Percentiles rank a stretch among this genome's conserved stretches.
Evolutionary conservation across 2,329 filamentous ascomycete genomes (phyloP).

Genomic region (Samsoniella hepiali): DNA sequence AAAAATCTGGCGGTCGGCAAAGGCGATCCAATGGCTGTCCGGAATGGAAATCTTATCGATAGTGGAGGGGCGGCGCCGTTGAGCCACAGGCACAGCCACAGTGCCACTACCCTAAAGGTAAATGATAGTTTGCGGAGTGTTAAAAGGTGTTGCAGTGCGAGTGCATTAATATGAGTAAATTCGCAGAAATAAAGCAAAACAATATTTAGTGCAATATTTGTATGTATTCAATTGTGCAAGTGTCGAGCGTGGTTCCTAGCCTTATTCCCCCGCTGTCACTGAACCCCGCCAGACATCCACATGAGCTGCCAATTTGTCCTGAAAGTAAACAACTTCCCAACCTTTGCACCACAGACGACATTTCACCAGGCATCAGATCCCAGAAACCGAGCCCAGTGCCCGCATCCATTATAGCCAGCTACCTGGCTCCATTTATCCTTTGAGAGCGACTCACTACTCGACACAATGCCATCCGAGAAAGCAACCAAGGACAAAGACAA

Average conservation of each 20-base stretch:
- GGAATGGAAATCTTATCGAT: constrained; percentile 31
- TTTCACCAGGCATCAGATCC: background rate
- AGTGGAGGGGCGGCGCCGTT: constrained; percentile 21
- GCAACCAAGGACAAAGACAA: constrained; percentile 56
- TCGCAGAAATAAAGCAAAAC: background rate
- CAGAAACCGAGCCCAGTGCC: too few species aligned
- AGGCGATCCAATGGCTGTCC: constrained; percentile 11
- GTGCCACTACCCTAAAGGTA: background rate
- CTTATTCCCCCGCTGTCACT: background rate
- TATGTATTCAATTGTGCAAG: background rate
- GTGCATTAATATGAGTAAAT: background rate
- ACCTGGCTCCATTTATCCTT: too few species aligned
- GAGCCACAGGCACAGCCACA: constrained; percentile 15
- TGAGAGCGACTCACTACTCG: background rate
- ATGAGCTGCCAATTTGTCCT: constrained; percentile 3
- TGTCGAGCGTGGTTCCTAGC: background rate
- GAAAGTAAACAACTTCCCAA: constrained; percentile 11
- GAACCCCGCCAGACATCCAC: constrained; percentile 14
- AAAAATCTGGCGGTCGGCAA: constrained; percentile 17
- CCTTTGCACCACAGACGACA: background rate
- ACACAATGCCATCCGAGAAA: constrained; percentile 16
- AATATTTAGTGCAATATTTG: too few species aligned
- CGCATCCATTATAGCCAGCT: background rate
- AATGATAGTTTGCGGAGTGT: too few species aligned
- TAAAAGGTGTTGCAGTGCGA: background rate